Conservation (phyloP, 805 yeast species). For the Pichia nakasei region DNA sequence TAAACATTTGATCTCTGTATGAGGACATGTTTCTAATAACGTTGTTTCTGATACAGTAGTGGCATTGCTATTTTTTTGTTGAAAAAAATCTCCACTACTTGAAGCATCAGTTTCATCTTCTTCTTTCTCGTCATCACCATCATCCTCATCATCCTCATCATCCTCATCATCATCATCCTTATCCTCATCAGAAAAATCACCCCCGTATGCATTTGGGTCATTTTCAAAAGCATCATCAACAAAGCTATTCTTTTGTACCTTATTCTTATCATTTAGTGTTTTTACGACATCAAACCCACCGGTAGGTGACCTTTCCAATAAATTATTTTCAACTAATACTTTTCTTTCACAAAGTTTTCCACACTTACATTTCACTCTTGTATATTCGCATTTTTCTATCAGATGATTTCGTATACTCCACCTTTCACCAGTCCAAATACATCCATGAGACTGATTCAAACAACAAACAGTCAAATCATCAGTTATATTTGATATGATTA, state of each 20-base stretch:
- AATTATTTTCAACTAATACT: slow-evolving; percentile 7
- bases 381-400: slow-evolving; percentile 30
- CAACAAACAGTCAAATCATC: slow-evolving; percentile 55
- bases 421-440: slow-evolving; percentile 47
- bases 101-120: background rate
- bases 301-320: background rate
- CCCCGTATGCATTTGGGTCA: slow-evolving; percentile 4
- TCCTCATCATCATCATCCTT: background rate
- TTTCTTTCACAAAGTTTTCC: slow-evolving; percentile 16
- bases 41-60: background rate
- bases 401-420: slow-evolving; percentile 51
- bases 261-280: background rate
- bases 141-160: background rate
- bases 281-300: background rate
- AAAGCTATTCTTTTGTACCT: background rate
- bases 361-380: slow-evolving; percentile 30
- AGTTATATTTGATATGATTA: slow-evolving; percentile 47
- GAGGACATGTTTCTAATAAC: slow-evolving; percentile 28
- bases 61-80: too few relatives aligned
- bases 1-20: slow-evolving; percentile 28
- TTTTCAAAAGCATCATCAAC: background rate
- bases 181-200: slow-evolving; percentile 1
- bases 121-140: background rate
- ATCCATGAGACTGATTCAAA: slow-evolving; percentile 43
- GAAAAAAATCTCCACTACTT: too few relatives aligned